Base-by-base conservation (phyloP, 2,329 filamentous ascomycete species). In the Aspergillus thermomutatus region DNA sequence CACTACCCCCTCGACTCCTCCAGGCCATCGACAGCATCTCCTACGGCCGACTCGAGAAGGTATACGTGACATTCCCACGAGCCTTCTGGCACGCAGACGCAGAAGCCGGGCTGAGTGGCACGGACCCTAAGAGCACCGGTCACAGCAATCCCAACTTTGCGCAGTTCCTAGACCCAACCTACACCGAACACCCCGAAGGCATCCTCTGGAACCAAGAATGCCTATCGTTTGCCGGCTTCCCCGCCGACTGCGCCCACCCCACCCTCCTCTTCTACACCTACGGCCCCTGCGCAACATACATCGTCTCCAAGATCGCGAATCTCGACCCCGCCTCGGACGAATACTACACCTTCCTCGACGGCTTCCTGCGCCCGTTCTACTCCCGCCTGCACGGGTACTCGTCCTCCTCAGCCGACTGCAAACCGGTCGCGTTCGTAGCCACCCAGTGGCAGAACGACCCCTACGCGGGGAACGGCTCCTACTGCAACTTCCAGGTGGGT, bases 401-500 rank as follows among this genome's bases (percentile, higher is more conserved):
- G 1, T 66, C 79, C 0, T 62, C 61, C 0, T 76, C 81, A 0
- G 68, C 83, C 0, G 76, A 80, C 7, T 94, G 91, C 69, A 77
- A 77, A 31, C 90, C 92, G 0, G 75, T 72, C 0, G 82, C 79
- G 0, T 82, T 86, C 41, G 77, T 92, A 3, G 85, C 89, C 0
- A 95, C 92, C 0, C 81, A 83, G 56, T 96, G 92, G 92, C 80
- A 89, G 27, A 82, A 82, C 49, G 92, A 96, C 67, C 85, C 89
- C 17, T 82, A 92, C 31, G 89, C 92, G 0, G 92, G 92, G 0
- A 86, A 88, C 67, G 92, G 92, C 8, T 90, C 87, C 64, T 96
- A 96, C 72, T 84, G 82, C 52, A 96, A 96, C 71, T 96, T 96
- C 74, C 91, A 92, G 66, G 80, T 88, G 17, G 91, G 90, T 0